A percentile compares a stretch with the other conserved stretches of the same genome.
These are phyloP conservation scores for Zygosaccharomyces siamensis DNA, from an alignment of 805 yeast species.

Conservation along the genomic window DNA sequence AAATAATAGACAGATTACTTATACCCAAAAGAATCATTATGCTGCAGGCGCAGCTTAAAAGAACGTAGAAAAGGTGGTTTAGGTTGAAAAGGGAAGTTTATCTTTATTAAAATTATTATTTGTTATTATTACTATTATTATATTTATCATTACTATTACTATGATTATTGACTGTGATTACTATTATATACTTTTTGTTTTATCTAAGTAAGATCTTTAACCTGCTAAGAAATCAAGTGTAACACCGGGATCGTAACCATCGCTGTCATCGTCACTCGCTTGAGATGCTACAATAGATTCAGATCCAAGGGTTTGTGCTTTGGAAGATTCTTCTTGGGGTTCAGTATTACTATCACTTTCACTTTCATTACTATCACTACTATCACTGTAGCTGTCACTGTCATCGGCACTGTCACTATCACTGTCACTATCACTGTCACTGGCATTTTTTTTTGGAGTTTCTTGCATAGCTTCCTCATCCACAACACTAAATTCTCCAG, in stretches of 20 bases:
- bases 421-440: conserved; percentile 9
- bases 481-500: conserved; percentile 28
- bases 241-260: conserved; percentile 28
- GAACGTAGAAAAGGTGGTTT: not conserved
- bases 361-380: conserved; percentile 16
- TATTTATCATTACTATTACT: not conserved
- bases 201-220: conserved; percentile 4
- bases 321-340: conserved; percentile 20
- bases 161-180: not conserved
- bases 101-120: not conserved
- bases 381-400: conserved; percentile 7
- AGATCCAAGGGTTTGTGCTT: not conserved
- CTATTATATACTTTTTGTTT: not conserved
- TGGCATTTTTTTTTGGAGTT: conserved; percentile 15
- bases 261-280: conserved; percentile 15
- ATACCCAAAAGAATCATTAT: conserved; percentile 24
- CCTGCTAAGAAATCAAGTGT: conserved; percentile 23
- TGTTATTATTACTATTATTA: not conserved
- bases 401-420: conserved; percentile 18
- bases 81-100: not conserved
- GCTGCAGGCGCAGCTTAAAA: conserved; percentile 30
- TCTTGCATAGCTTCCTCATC: conserved; percentile 23
- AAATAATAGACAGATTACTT: conserved; percentile 24
- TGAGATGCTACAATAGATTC: not conserved
- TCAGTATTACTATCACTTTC: conserved; percentile 9